Evolutionary conservation across 2,329 filamentous ascomycete species (phyloP), one percentile per base, ranked within the genome.

Genomic region (Cercospora beticola): DNA sequence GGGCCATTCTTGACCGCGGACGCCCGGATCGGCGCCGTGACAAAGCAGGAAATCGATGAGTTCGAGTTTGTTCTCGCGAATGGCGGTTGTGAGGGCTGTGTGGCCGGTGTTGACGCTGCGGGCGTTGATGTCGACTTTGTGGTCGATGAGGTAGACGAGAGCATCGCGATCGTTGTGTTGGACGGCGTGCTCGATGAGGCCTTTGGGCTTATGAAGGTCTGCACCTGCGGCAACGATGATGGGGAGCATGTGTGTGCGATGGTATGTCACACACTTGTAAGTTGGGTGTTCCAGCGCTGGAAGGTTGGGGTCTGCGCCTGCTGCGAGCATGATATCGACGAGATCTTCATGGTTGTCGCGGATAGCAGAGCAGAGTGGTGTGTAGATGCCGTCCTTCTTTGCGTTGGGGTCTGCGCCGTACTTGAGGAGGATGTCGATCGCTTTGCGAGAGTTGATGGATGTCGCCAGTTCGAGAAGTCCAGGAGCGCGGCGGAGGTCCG

Each of bases 1-100:
- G 0, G 90, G 90, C 89, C 89, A 92, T 75, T 91, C 88, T 73
- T 90, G 83, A 36, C 89, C 89, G 14, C 89, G 84, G 18, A 89
- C 79, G 65, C 86, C 86, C 4, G 88, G 87, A 69, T 90, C 86
- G 0, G 88, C 88, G 10, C 88, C 88, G 30, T 86, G 83, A 3
- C 81, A 77, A 6, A 90, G 81, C 1, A 90, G 82, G 10, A 85
- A 76, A 46, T 89, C 86, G 23, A 91, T 84, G 72, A 90, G 82
- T 5, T 90, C 88, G 26, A 82, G 75, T 2, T 85, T 84, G 74
- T 88, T 83, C 64, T 89, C 86, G 5, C 84, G 83, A 68, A 91
- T 90, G 3, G 89, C 89, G 0, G 88, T 90, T 0, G 89, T 90
- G 18, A 91, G 80, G 0, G 89, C 84, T 0, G 89, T 89, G 75